Evolutionary conservation across 495 filamentous ascomycete genomes (phyloP).

Genomic region (Penicillium paradoxum): DNA sequence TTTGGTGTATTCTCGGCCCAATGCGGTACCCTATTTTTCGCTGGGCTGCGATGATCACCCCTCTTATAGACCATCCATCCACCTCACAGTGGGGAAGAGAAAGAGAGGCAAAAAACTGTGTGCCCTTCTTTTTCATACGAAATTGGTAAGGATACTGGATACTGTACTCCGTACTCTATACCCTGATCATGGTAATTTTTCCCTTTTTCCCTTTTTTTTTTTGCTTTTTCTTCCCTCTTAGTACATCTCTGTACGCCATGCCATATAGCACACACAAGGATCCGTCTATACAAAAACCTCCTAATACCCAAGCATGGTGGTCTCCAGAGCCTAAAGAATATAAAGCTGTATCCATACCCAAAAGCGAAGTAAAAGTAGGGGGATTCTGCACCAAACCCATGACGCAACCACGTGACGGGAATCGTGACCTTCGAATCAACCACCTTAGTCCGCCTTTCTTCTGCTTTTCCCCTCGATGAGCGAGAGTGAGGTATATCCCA

Average conservation of each 20-base stretch:
- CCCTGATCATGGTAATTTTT: constrained; percentile 3
- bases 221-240: background rate
- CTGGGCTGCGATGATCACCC: constrained; percentile 28
- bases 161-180: constrained; percentile 14
- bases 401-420: constrained; percentile 43
- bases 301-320: background rate
- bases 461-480: constrained; percentile 28
- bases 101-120: constrained; percentile 16
- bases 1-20: background rate
- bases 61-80: constrained; percentile 17
- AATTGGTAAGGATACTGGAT: background rate
- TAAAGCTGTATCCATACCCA: background rate
- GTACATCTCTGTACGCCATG: background rate
- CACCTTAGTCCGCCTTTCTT: constrained; percentile 19
- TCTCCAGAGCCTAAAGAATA: background rate
- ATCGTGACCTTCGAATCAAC: constrained; percentile 21
- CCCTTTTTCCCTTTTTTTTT: background rate
- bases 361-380: background rate
- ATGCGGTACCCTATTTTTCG: constrained; percentile 12
- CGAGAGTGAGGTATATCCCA: constrained; percentile 21
- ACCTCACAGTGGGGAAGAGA: constrained; percentile 23
- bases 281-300: background rate
- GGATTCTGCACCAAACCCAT: constrained; percentile 32
- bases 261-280: background rate
- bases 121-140: constrained; percentile 8